phyloP scores from a whole-genome alignment of 148 eudicot species.

The Camellia lanceoleosa region DNA sequence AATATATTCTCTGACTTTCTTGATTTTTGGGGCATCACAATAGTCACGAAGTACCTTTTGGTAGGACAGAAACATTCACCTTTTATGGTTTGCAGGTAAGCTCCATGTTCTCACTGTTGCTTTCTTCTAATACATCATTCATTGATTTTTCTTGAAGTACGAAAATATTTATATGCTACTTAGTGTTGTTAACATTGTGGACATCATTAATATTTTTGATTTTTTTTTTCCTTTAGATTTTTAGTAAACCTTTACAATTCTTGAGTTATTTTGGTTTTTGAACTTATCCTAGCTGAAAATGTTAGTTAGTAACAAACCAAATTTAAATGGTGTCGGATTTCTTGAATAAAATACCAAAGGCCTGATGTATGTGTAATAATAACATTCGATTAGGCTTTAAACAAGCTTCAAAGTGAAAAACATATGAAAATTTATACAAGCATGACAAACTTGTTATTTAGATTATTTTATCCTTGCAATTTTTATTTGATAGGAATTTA shows the following conservation, averaged over 20 bases:
- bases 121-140: background rate
- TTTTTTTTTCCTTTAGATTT: background rate
- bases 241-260: background rate
- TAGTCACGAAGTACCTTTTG: slow-evolving; percentile 59
- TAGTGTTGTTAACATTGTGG: no score
- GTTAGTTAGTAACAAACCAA: background rate
- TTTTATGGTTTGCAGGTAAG: slow-evolving; percentile 51
- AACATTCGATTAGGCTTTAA: background rate
- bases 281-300: background rate
- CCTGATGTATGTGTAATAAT: background rate
- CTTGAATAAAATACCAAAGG: background rate
- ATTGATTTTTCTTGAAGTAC: no score
- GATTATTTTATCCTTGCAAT: no score
- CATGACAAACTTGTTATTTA: background rate
- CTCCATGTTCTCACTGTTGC: background rate
- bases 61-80: slow-evolving; percentile 43
- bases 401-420: background rate
- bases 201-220: background rate
- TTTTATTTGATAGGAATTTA: background rate
- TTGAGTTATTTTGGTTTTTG: background rate
- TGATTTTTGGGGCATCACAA: slow-evolving; percentile 15
- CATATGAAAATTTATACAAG: background rate
- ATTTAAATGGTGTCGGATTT: background rate
- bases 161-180: no score
- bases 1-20: no score